Conservation (phyloP, 2,329 filamentous ascomycete species). For the Ophiocordyceps camponoti-saundersi region DNA sequence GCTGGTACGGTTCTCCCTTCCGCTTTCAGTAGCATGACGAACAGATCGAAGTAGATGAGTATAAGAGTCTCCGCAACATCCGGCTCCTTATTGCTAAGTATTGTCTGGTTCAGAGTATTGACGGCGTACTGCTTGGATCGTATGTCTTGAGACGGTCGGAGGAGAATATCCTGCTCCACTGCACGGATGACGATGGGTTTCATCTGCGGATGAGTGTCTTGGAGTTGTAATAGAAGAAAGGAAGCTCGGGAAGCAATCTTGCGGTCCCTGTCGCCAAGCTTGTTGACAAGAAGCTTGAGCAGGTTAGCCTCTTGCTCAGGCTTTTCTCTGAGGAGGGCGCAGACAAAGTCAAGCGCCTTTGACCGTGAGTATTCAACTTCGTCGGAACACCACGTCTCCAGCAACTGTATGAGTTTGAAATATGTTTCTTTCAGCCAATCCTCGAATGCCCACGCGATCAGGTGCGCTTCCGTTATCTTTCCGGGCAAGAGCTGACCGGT, state of each 20-base stretch:
- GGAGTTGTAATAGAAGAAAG: constrained; percentile 80
- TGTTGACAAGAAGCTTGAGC: constrained; percentile 81
- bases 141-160: constrained; percentile 71
- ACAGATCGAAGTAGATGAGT: constrained; percentile 83
- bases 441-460: constrained; percentile 83
- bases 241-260: constrained; percentile 92
- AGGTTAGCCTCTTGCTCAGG: constrained; percentile 95
- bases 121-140: constrained; percentile 91
- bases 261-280: constrained; percentile 84
- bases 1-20: constrained; percentile 19
- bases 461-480: constrained; percentile 54
- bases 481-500: constrained; percentile 54
- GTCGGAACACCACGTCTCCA: constrained; percentile 87
- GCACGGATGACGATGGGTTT: constrained; percentile 71
- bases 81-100: constrained; percentile 71
- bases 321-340: constrained; percentile 81
- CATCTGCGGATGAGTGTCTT: constrained; percentile 84
- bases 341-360: constrained; percentile 79
- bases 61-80: constrained; percentile 65
- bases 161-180: constrained; percentile 75
- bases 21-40: constrained; percentile 63
- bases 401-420: constrained; percentile 79
- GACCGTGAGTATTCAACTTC: constrained; percentile 88
- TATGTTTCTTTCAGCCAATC: constrained; percentile 91
- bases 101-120: constrained; percentile 94